Conservation (phyloP, 345 rosid species). For the Populus ilicifolia region DNA sequence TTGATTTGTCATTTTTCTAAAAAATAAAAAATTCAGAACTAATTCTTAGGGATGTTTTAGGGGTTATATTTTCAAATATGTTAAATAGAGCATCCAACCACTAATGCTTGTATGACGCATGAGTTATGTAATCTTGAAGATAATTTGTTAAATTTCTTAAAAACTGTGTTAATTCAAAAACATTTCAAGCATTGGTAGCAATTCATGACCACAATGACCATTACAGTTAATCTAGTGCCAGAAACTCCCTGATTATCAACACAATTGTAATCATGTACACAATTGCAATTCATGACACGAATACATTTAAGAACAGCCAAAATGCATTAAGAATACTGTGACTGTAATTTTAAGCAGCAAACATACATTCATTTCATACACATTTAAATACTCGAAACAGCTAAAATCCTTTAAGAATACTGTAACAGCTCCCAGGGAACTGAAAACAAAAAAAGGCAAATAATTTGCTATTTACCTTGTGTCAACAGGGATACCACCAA, state of each 20-base stretch:
- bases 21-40: background rate
- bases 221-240: background rate
- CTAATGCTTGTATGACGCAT: background rate
- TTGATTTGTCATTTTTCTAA: background rate
- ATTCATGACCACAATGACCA: background rate
- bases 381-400: background rate
- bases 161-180: background rate
- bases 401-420: background rate
- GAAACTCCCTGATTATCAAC: background rate
- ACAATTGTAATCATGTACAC: background rate
- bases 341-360: background rate
- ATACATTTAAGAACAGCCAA: background rate
- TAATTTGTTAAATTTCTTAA: background rate
- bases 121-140: background rate
- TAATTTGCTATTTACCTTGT: slow-evolving; percentile 43
- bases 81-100: background rate
- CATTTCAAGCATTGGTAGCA: background rate
- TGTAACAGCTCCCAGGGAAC: background rate
- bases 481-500: slow-evolving; percentile 91
- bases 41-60: background rate
- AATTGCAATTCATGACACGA: background rate
- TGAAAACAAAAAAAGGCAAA: slow-evolving; percentile 3
- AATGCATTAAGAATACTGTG: background rate
- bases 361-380: background rate
- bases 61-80: background rate